Base-by-base conservation (phyloP, 768 basidiomycete genomes). In the Naganishia vishniacii region DNA sequence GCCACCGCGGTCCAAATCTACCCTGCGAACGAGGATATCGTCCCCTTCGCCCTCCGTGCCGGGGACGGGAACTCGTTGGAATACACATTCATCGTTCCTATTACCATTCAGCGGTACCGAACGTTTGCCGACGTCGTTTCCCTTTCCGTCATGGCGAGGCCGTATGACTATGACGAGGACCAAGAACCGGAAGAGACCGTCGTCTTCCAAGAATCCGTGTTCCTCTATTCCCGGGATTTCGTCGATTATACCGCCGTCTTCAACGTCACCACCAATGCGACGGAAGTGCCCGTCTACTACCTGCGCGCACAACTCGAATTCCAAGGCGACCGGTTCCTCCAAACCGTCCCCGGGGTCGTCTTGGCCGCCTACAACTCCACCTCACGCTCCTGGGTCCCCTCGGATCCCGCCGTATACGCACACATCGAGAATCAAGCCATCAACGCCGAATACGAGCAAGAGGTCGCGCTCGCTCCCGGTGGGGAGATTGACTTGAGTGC, bases 161-260 rank as follows among this genome's bases (percentile, higher is more conserved):
- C 44, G 12, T 61, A 61, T 29, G 46, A 61, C 44, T 61, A 61
- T 32, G 59, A 61, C 44, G 59, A 61, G 18, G 59, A 61, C 29
- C 37, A 59, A 44, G 23, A 23, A 28, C 29, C 59, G 18, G 42
- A 29, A 28, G 59, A 61, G 25, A 44, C 47, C 41, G 23, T 46
- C 15, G 44, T 61, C 41, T 61, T 26, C 26, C 41, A 28, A 29
- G 4, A 61, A 18, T 6, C 42, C 6, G 28, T 61, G 4, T 26
- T 28, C 28, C 4, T 61, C 44, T 9, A 61, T 46, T 42, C n/a
- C 25, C 6, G 4, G 9, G 44, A 28, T 6, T 61, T 44, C 3
- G 20, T 25, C 42, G 44, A 28, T 9, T 6, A 34, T 26, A 46
- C 31, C 4, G 59, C 59, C 13, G 20, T 7, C 7, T 61, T 61